Percentiles rank a stretch among this genome's conserved stretches.
phyloP scores from a whole-genome alignment of 139 green algal species.

The Volvox africanus region DNA sequence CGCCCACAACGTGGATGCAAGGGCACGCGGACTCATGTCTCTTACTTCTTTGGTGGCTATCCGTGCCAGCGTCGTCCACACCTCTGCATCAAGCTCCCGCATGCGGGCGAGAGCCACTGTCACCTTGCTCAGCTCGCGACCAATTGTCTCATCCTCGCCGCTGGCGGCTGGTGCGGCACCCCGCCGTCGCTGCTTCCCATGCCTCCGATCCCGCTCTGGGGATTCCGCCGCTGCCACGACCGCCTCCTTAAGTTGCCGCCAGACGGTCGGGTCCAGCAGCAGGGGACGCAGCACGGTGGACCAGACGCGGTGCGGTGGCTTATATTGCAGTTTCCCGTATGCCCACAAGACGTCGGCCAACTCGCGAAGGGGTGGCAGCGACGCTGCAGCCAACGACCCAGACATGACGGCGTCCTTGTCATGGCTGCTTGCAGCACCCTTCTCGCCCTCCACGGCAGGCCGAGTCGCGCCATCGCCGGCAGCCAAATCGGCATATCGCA shows the following conservation, averaged over 20 bases:
- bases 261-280: not conserved
- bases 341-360: constrained; percentile 42
- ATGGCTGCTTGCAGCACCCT: not conserved
- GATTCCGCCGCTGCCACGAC: no score
- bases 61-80: constrained; percentile 22
- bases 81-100: not conserved
- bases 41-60: not conserved
- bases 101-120: constrained; percentile 22
- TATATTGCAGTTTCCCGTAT: constrained; percentile 20
- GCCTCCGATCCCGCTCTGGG: not conserved
- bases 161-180: not conserved
- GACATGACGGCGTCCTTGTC: not conserved
- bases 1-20: constrained; percentile 38
- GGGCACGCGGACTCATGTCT: constrained; percentile 22
- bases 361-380: constrained; percentile 22
- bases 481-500: no score
- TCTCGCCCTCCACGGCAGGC: not conserved
- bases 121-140: constrained; percentile 22
- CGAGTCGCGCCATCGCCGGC: not conserved
- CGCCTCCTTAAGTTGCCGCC: not conserved
- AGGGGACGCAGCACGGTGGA: not conserved
- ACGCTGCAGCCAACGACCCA: not conserved
- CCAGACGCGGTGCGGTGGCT: not conserved
- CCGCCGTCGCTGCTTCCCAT: not conserved
- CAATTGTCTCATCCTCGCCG: not conserved